Evolutionary conservation across 805 yeast species (phyloP).

Genomic region (Sugiyamaella lignohabitans): DNA sequence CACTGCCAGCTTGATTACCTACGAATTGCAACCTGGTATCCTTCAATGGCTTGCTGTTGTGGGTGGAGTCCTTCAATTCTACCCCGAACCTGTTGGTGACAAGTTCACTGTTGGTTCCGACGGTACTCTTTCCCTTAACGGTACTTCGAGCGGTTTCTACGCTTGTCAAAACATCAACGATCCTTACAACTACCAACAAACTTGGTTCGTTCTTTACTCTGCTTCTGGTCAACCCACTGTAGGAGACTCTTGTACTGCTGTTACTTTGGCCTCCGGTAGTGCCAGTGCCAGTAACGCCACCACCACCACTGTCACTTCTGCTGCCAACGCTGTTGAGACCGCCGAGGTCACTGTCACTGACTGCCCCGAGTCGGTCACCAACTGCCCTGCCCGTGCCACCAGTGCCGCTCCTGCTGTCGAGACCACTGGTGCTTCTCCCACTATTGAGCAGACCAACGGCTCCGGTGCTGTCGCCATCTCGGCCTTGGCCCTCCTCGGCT

Average conservation of each 20-base stretch:
- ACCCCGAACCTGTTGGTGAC: conserved; percentile 8
- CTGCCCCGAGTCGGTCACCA: conserved; percentile 5
- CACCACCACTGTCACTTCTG: conserved; percentile 1
- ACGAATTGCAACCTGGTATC: no score
- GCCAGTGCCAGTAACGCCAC: neutral
- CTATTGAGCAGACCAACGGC: conserved; percentile 9
- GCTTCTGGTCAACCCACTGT: conserved; percentile 4
- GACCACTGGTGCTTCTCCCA: neutral
- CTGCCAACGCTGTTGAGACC: conserved; percentile 1
- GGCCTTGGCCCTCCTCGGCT: neutral
- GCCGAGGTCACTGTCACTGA: neutral
- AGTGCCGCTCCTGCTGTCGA: no score
- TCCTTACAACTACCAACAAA: conserved; percentile 37
- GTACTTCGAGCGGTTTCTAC: conserved; percentile 22
- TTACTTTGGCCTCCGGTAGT: conserved; percentile 2
- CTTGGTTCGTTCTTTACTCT: conserved; percentile 26
- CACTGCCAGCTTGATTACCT: neutral
- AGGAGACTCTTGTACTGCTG: conserved; percentile 3
- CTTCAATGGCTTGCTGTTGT: neutral
- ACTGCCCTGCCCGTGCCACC: conserved; percentile 2
- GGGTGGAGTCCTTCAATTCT: conserved; percentile 4
- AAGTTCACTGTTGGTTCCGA: conserved; percentile 9
- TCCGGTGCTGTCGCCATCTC: conserved; percentile 2
- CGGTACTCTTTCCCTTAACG: conserved; percentile 5
- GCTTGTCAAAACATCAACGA: conserved; percentile 40